phyloP scores from a whole-genome alignment of 148 eudicot genomes.

The Cornus suecica region DNA sequence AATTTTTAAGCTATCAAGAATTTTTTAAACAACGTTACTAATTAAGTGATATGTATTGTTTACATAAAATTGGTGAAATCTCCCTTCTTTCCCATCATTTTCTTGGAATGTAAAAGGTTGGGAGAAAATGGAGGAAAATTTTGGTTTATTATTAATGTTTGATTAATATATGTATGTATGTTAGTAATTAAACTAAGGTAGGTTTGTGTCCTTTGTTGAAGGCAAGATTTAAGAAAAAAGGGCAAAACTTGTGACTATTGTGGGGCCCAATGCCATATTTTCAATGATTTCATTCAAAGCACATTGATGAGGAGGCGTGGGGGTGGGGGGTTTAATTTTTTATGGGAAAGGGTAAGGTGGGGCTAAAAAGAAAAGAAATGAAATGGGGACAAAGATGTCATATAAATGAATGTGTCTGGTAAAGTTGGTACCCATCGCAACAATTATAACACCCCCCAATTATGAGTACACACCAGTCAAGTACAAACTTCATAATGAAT shows the following conservation, averaged over 20 bases:
- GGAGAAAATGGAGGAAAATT: neutral
- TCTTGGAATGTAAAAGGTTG: neutral
- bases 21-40: no score
- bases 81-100: neutral
- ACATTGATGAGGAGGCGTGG: conserved; percentile 17
- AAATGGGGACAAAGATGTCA: conserved; percentile 21
- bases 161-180: neutral
- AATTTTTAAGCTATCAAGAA: no score
- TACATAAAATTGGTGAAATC: neutral
- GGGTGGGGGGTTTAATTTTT: neutral
- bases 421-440: conserved; percentile 23
- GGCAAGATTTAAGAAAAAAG: conserved; percentile 20
- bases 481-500: conserved; percentile 27
- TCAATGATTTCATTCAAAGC: conserved; percentile 20
- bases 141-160: neutral
- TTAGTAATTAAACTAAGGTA: no score
- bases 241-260: neutral
- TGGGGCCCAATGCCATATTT: conserved; percentile 4
- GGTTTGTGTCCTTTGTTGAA: no score
- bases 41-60: no score
- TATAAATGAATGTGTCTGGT: conserved; percentile 23
- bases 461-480: conserved; percentile 34
- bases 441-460: conserved; percentile 19
- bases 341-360: neutral
- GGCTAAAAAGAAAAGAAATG: neutral